Evolutionary conservation across 2,329 filamentous ascomycete genomes (phyloP), one percentile per base, ranked within the genome.

Genomic region (Trichoderma cornu-damae): DNA sequence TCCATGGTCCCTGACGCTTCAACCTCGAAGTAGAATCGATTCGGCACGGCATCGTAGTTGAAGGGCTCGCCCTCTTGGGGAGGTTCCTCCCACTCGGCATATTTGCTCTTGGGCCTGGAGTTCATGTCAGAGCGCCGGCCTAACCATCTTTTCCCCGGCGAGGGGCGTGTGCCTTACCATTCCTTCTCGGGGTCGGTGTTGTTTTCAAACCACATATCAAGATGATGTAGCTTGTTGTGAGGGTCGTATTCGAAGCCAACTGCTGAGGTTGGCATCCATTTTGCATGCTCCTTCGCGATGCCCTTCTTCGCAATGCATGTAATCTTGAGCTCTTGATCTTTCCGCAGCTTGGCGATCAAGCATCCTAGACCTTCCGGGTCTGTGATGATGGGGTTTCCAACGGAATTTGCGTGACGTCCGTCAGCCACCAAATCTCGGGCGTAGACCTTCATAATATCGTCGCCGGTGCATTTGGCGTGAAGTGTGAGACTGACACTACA

Each of bases 171-270:
- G 22, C 56, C 85, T 72, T 76, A 95, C 92, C 92, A 96, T 79
- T 96, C 93, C 67, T 85, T 82, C 59, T 83, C 80, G 1, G 89
- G 75, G 73, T 95, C 88, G 64, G 87, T 83, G 55, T 74, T 71
- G 62, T 75, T 75, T 77, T 99, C 94, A 70, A 90, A 96, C 94
- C 94, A 99, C 73, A 96, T 84, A 68, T 96, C 90, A 57, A 94
- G 80, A 73, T 99, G 94, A 63, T 87, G 84, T 63, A 99, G 78
- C 75, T 96, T 96, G 77, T 99, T 99, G 73, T 95, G 89, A 60
- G 94, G 94, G 71, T 99, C 94, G 73, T 99, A 99, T 73, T 99
- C 94, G 70, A 99, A 99, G 22, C 90, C 92, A 38, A 99, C 86
- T 3, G 94, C 94, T 38, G 91, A 83, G 34, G 89, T 93, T 2